Conservation (phyloP, 495 filamentous ascomycete species). For the Pseudoneurospora amorphoporcata region DNA sequence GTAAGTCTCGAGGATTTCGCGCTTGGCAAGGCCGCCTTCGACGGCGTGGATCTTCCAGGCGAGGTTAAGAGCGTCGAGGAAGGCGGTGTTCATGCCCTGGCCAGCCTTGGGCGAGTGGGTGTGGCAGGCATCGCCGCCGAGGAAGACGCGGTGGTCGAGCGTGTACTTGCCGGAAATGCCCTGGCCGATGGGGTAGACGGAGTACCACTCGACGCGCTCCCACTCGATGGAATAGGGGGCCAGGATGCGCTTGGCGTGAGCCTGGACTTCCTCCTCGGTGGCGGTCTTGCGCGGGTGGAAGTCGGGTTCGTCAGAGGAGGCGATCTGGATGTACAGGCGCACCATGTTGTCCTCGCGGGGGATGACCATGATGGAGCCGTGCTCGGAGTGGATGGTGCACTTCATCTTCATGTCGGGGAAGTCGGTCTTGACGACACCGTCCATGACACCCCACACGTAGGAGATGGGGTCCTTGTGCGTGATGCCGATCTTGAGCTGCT, state of each 20-base stretch:
- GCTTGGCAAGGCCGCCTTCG: constrained; percentile 49
- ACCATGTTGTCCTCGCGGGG: constrained; percentile 67
- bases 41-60: constrained; percentile 76
- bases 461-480: constrained; percentile 54
- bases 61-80: constrained; percentile 73
- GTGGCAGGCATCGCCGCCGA: constrained; percentile 74
- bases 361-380: constrained; percentile 67
- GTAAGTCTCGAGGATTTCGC: constrained; percentile 58
- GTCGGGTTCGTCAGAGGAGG: constrained; percentile 52
- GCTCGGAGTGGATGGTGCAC: constrained; percentile 65
- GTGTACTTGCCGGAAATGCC: constrained; percentile 59
- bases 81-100: constrained; percentile 78
- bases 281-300: constrained; percentile 51
- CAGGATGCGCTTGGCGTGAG: constrained; percentile 54
- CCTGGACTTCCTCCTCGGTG: constrained; percentile 57
- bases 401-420: constrained; percentile 85
- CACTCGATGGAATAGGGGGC: constrained; percentile 59
- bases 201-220: constrained; percentile 60
- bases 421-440: constrained; percentile 64
- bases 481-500: constrained; percentile 52
- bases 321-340: constrained; percentile 66
- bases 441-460: constrained; percentile 67
- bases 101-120: constrained; percentile 75
- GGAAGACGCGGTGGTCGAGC: constrained; percentile 58
- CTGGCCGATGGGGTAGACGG: constrained; percentile 63